Conservation (phyloP, 768 basidiomycete species). For the Rhizopogon vulgaris region DNA sequence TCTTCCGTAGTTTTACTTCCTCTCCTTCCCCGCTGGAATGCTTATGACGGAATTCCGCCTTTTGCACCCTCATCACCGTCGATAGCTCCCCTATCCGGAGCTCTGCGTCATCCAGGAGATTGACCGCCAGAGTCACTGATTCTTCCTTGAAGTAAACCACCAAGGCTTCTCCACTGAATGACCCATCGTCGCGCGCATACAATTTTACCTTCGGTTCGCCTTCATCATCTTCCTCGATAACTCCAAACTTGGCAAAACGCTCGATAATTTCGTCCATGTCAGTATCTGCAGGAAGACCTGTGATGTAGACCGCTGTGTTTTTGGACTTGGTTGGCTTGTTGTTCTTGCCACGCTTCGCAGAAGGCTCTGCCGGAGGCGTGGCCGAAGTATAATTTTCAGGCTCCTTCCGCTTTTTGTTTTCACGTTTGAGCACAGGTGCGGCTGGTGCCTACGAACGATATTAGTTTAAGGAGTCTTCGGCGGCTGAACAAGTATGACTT, state of each 20-base stretch:
- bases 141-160: conserved; percentile 98
- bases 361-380: conserved; percentile 42
- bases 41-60: conserved; percentile 78
- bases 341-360: conserved; percentile 66
- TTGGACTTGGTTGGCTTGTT: conserved; percentile 61
- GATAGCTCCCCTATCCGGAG: conserved; percentile 74
- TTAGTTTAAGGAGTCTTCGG: conserved; percentile 14
- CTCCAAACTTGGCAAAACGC: conserved; percentile 87
- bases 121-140: conserved; percentile 80
- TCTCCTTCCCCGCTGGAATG: conserved; percentile 32
- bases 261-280: conserved; percentile 70
- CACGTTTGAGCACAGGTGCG: conserved; percentile 76
- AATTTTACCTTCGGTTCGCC: conserved; percentile 93
- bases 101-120: conserved; percentile 88
- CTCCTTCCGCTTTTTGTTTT: conserved; percentile 74
- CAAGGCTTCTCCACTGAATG: conserved; percentile 90
- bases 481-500: conserved; percentile 23
- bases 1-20: conserved; percentile 47
- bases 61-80: conserved; percentile 66
- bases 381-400: conserved; percentile 66
- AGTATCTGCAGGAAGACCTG: conserved; percentile 72
- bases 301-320: conserved; percentile 90
- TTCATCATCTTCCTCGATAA: conserved; percentile 89
- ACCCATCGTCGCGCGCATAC: conserved; percentile 83
- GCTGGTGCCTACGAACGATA: conserved; percentile 62